phyloP scores from a whole-genome alignment of 352 stramenopile species.

The Pythium grandisporangium region DNA sequence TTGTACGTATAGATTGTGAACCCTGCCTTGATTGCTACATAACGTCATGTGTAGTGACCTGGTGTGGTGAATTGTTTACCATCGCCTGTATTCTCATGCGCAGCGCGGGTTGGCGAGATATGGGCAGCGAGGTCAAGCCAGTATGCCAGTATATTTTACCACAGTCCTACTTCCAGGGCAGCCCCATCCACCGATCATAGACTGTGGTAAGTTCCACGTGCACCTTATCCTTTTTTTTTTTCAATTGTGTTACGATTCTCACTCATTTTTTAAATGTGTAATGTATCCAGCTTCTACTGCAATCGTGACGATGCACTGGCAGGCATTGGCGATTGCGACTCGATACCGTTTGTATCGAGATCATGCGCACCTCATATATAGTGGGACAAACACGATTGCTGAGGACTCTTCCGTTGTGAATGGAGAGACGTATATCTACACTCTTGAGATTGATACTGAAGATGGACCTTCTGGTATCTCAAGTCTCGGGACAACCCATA shows the following conservation, averaged over 20 bases:
- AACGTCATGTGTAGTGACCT: background rate
- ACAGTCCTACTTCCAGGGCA: background rate
- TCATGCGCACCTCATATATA: conserved; percentile 10
- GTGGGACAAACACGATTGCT: conserved; percentile 15
- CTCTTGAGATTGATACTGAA: conserved; percentile 15
- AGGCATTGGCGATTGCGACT: conserved; percentile 8
- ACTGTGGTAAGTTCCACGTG: too few relatives aligned
- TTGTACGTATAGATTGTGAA: background rate
- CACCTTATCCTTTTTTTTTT: too few relatives aligned
- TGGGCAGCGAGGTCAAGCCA: background rate
- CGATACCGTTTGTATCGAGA: conserved; percentile 34
- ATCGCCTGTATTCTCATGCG: too few relatives aligned
- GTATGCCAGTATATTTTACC: background rate
- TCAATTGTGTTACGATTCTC: too few relatives aligned
- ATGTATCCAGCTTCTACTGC: conserved; percentile 17
- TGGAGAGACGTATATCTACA: conserved; percentile 32
- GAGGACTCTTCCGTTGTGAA: conserved; percentile 21
- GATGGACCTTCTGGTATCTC: conserved; percentile 9
- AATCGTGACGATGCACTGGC: conserved; percentile 24
- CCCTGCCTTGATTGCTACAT: background rate
- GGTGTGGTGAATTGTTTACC: background rate
- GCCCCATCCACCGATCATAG: background rate
- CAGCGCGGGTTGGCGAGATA: background rate
- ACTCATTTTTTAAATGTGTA: too few relatives aligned
- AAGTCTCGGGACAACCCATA: too few relatives aligned